These are phyloP conservation scores for Sporothrix pseudoabietina DNA, from an alignment of 2,329 filamentous ascomycete genomes.

Conservation along the genomic window DNA sequence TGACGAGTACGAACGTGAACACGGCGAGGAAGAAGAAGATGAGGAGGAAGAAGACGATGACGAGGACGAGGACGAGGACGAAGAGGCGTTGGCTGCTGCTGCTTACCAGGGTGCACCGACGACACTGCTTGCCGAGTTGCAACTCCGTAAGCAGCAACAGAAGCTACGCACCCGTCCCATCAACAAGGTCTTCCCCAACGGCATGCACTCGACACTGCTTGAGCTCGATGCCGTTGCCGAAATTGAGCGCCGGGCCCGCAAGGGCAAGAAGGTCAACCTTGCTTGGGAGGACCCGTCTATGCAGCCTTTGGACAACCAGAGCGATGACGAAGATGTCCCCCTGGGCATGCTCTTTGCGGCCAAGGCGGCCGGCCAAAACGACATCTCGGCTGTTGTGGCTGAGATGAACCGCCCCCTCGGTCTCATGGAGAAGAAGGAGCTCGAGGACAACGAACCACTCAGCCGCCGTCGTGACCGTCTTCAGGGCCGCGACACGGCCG, in stretches of 20 bases:
- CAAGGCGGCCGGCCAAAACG: constrained; percentile 55
- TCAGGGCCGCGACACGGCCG: constrained; percentile 58
- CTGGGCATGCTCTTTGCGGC: constrained; percentile 76
- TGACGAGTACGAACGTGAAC: constrained; percentile 41
- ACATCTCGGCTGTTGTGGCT: constrained; percentile 51
- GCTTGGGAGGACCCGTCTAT: constrained; percentile 79
- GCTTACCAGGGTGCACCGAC: constrained; percentile 74
- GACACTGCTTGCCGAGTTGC: constrained; percentile 87
- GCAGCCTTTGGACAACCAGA: constrained; percentile 51
- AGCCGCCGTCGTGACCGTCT: constrained; percentile 75
- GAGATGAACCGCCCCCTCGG: constrained; percentile 68
- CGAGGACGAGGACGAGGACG: constrained; percentile 49
- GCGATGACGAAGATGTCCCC: constrained; percentile 87
- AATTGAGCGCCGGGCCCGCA: constrained; percentile 73
- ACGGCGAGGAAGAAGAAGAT: constrained; percentile 50
- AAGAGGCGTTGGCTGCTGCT: constrained; percentile 52
- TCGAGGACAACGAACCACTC: constrained; percentile 91
- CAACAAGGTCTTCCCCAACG: constrained; percentile 64
- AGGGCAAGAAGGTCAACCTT: constrained; percentile 75
- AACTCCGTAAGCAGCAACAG: constrained; percentile 86
- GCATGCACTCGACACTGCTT: constrained; percentile 87
- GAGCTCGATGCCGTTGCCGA: constrained; percentile 90
- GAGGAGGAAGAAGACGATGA: constrained; percentile 46
- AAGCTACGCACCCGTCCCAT: constrained; percentile 75
- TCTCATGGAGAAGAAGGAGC: constrained; percentile 75